Evolutionary conservation across 2,329 filamentous ascomycete genomes (phyloP).

Genomic region (Hyphodiscus sp.): DNA sequence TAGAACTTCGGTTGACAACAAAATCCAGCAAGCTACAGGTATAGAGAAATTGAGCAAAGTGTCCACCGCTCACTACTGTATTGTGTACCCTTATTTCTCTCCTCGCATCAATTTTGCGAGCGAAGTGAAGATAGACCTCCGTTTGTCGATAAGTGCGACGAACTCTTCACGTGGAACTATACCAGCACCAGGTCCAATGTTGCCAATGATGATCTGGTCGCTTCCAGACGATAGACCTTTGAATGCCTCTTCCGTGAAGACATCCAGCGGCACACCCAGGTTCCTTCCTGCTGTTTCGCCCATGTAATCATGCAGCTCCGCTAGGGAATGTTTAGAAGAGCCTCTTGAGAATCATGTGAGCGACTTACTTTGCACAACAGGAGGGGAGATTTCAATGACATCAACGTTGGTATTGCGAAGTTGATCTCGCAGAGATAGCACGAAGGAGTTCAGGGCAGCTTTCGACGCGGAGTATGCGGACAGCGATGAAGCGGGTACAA

Average conservation of each 20-base stretch:
- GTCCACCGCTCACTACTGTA: neutral
- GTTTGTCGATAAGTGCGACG: neutral
- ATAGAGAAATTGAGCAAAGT: neutral
- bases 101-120: neutral
- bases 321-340: neutral
- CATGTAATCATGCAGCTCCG: constrained; percentile 40
- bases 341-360: neutral
- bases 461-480: constrained; percentile 40
- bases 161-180: neutral
- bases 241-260: neutral
- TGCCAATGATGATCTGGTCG: neutral
- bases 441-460: constrained; percentile 37
- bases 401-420: constrained; percentile 32
- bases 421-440: constrained; percentile 37
- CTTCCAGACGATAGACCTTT: neutral
- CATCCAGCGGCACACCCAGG: constrained; percentile 42
- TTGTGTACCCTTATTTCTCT: neutral
- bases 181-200: neutral
- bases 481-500: constrained; percentile 19
- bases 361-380: constrained; percentile 23
- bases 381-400: constrained; percentile 38
- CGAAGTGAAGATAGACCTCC: neutral
- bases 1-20: neutral
- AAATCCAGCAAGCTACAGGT: neutral
- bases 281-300: constrained; percentile 35